A percentile compares a stretch with the other conserved stretches of the same genome.
These are phyloP conservation scores for Fusarium chaquense DNA, from an alignment of 2,329 filamentous ascomycete species.

Conservation along the genomic window DNA sequence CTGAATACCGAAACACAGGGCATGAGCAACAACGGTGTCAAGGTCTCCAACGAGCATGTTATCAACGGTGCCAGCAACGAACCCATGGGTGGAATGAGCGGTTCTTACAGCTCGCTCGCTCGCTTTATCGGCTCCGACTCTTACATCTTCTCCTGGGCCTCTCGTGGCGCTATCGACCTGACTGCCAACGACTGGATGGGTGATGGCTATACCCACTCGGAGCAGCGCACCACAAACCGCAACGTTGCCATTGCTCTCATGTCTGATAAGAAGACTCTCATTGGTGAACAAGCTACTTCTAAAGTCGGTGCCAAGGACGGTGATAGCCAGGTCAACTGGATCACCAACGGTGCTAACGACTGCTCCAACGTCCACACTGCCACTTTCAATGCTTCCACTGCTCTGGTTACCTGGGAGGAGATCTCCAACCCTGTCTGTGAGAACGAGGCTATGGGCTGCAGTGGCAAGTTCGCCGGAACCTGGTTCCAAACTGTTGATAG, in stretches of 20 bases:
- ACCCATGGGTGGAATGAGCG: constrained; percentile 72
- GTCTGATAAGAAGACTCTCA: constrained; percentile 68
- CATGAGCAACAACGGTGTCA: constrained; percentile 65
- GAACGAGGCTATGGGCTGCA: constrained; percentile 69
- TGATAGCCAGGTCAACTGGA: constrained; percentile 70
- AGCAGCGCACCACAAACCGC: constrained; percentile 67
- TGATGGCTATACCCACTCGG: constrained; percentile 62
- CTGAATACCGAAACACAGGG: constrained; percentile 70
- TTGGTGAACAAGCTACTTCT: constrained; percentile 65
- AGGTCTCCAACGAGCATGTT: constrained; percentile 72
- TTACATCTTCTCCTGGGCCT: constrained; percentile 74
- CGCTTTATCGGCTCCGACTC: constrained; percentile 63
- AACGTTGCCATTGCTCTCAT: constrained; percentile 70
- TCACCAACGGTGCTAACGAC: constrained; percentile 64
- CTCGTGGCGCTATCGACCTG: constrained; percentile 68
- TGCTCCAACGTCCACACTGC: constrained; percentile 70
- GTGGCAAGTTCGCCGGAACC: constrained; percentile 68
- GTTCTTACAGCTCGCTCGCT: constrained; percentile 69
- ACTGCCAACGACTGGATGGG: constrained; percentile 70
- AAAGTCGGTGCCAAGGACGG: constrained; percentile 64
- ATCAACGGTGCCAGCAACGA: constrained; percentile 70
- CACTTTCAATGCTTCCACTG: constrained; percentile 63
- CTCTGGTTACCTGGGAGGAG: constrained; percentile 72
- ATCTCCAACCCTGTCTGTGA: constrained; percentile 67
- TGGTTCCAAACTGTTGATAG: constrained; percentile 69